phyloP scores from a whole-genome alignment of 306 rosid genomes.

The Carpinus fangiana region DNA sequence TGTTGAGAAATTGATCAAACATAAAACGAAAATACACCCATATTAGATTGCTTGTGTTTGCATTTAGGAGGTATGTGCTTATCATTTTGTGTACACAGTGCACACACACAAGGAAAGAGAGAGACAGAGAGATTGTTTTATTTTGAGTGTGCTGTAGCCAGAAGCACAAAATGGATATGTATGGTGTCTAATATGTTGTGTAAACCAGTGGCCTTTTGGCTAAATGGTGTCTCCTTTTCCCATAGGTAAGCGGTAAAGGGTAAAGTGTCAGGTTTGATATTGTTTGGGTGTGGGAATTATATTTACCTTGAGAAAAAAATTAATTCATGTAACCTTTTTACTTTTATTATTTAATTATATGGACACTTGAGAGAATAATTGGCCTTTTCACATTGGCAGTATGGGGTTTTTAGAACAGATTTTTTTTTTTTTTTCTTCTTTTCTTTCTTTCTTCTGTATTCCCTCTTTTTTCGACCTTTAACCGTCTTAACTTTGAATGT shows the following conservation, averaged over 20 bases:
- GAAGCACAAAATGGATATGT: not conserved
- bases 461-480: conserved; percentile 10
- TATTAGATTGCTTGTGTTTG: not conserved
- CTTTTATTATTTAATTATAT: not conserved
- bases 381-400: not conserved
- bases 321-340: not conserved
- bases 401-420: not conserved
- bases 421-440: not conserved
- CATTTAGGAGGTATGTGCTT: conserved; percentile 17
- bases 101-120: not conserved
- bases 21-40: not conserved
- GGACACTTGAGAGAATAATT: not conserved
- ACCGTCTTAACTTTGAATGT: conserved; percentile 1
- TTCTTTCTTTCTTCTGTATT: not conserved
- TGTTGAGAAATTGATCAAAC: not conserved
- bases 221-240: not conserved
- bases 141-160: not conserved
- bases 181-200: not conserved
- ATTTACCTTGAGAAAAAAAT: not conserved
- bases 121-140: not conserved
- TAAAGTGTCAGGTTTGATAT: not conserved
- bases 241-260: not conserved
- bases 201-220: not conserved
- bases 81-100: not conserved
- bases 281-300: not conserved